Conservation (phyloP, 768 basidiomycete genomes). For the Neoboletus magnificus region DNA sequence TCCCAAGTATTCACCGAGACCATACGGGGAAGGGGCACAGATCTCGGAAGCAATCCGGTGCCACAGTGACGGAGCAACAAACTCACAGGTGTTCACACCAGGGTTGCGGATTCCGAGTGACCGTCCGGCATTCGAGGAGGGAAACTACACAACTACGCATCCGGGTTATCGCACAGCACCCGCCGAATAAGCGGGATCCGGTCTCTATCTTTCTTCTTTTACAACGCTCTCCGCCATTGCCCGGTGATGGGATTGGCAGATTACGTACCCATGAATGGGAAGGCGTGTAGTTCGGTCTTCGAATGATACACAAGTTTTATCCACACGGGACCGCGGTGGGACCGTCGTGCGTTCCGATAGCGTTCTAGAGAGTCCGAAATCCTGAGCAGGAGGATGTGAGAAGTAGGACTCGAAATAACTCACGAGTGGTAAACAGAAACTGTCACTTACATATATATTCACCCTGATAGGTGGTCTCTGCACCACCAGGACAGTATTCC, state of each 20-base stretch:
- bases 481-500: not conserved
- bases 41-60: constrained; percentile 19
- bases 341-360: constrained; percentile 6
- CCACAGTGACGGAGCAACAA: not conserved
- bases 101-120: constrained; percentile 12
- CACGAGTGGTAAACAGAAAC: not conserved
- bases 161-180: constrained; percentile 5
- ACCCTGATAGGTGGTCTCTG: constrained; percentile 14
- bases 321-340: not conserved
- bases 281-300: not conserved
- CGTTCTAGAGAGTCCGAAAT: not conserved
- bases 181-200: constrained; percentile 10
- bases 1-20: not conserved
- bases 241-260: not conserved
- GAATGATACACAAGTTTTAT: not conserved
- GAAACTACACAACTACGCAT: not conserved
- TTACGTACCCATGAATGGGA: not conserved
- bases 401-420: constrained; percentile 12
- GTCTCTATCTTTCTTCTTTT: constrained; percentile 5
- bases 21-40: constrained; percentile 11
- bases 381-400: constrained; percentile 4
- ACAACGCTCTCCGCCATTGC: not conserved
- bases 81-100: constrained; percentile 14
- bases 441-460: constrained; percentile 15
- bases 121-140: constrained; percentile 2